Evolutionary conservation across 768 basidiomycete genomes (phyloP).

Genomic region (Rhizopogon sp.): DNA sequence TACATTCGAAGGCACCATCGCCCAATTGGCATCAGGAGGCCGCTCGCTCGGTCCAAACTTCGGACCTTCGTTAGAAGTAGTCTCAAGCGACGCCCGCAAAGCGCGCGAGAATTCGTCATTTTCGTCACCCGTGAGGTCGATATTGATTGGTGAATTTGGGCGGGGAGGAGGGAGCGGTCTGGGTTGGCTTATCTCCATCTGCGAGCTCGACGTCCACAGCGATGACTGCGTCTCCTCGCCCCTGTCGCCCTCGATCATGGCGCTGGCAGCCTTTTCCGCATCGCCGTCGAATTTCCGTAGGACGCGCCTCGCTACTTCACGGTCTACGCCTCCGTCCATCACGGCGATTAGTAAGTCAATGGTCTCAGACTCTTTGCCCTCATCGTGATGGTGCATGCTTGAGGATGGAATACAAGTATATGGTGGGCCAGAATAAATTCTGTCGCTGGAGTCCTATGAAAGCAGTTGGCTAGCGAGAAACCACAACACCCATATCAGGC

Average conservation of each 20-base stretch:
- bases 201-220: conserved; percentile 9
- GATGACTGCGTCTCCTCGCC: conserved; percentile 26
- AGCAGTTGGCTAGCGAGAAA: too few relatives aligned
- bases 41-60: conserved; percentile 58
- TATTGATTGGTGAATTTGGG: conserved; percentile 28
- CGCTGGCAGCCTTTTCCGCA: conserved; percentile 49
- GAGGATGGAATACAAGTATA: background rate
- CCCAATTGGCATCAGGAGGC: conserved; percentile 63
- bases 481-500: background rate
- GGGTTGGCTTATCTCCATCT: conserved; percentile 8
- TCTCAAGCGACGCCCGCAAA: conserved; percentile 47
- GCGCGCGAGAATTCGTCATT: conserved; percentile 45
- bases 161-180: conserved; percentile 9
- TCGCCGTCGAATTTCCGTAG: conserved; percentile 59
- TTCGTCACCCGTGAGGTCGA: conserved; percentile 58
- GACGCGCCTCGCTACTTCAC: conserved; percentile 47
- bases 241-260: conserved; percentile 48
- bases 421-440: background rate
- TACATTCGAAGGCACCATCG: conserved; percentile 67
- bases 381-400: conserved; percentile 10
- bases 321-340: conserved; percentile 37
- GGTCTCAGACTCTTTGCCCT: conserved; percentile 23
- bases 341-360: conserved; percentile 31
- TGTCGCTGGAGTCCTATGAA: too few relatives aligned
- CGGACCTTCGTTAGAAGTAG: conserved; percentile 22